A percentile compares a stretch with the other conserved stretches of the same genome.
Conservation (phyloP, 2,329 filamentous ascomycete species). For the Fusarium sp. region DNA sequence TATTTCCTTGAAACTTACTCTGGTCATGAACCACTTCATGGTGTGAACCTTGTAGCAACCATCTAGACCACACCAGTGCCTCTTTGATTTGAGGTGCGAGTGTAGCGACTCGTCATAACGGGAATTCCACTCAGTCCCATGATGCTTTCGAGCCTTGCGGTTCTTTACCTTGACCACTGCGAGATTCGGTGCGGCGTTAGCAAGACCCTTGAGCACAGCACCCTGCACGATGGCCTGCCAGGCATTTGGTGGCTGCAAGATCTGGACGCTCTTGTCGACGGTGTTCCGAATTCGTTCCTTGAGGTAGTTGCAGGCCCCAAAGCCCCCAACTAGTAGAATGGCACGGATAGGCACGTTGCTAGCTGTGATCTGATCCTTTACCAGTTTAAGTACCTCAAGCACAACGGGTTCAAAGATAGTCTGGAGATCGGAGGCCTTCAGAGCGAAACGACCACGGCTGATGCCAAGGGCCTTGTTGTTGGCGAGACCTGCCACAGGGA, state of each 20-base stretch:
- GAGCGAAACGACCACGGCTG: slow-evolving; percentile 48
- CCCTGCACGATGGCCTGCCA: slow-evolving; percentile 60
- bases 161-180: slow-evolving; percentile 52
- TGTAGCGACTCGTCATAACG: slow-evolving; percentile 47
- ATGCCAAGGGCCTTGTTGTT: slow-evolving; percentile 52
- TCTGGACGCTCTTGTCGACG: slow-evolving; percentile 48
- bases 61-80: slow-evolving; percentile 50
- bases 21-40: slow-evolving; percentile 57
- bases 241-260: slow-evolving; percentile 57
- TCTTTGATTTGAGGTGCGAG: slow-evolving; percentile 44
- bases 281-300: slow-evolving; percentile 51
- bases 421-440: slow-evolving; percentile 52
- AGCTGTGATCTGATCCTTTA: slow-evolving; percentile 55
- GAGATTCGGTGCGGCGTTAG: slow-evolving; percentile 48
- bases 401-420: slow-evolving; percentile 57
- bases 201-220: slow-evolving; percentile 59
- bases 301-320: slow-evolving; percentile 57
- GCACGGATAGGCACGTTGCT: slow-evolving; percentile 51
- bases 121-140: slow-evolving; percentile 51
- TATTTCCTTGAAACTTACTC: slow-evolving; percentile 39
- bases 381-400: slow-evolving; percentile 53
- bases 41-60: slow-evolving; percentile 51
- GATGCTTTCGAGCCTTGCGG: slow-evolving; percentile 55
- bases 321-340: slow-evolving; percentile 57
- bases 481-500: slow-evolving; percentile 53